phyloP scores from a whole-genome alignment of 1,284 basidiomycete genomes.

The Coriolopsis trogii region DNA sequence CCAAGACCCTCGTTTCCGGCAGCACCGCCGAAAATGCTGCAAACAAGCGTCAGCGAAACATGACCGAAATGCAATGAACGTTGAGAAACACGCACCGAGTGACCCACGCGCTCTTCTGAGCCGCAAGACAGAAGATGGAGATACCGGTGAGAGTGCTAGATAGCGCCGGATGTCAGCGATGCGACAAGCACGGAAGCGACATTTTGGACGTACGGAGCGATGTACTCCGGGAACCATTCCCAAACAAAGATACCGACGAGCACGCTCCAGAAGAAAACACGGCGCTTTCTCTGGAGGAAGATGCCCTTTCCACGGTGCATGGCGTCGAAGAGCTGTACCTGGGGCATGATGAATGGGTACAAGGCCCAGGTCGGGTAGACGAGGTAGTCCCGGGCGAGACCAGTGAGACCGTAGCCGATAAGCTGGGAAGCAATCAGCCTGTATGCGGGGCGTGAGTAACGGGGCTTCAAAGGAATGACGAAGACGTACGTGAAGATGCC shows the following conservation, averaged over 20 bases:
- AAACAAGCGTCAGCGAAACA: not conserved
- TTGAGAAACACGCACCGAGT: slow-evolving; percentile 40
- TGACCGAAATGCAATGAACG: not conserved
- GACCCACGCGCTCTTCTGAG: slow-evolving; percentile 54
- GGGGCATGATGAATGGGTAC: slow-evolving; percentile 39
- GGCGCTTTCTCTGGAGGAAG: slow-evolving; percentile 51
- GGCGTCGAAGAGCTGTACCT: slow-evolving; percentile 56
- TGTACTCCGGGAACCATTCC: slow-evolving; percentile 43
- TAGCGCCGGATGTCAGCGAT: too few relatives aligned
- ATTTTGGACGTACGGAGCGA: too few relatives aligned
- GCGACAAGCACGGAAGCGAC: too few relatives aligned
- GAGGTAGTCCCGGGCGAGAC: slow-evolving; percentile 80
- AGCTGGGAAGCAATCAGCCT: slow-evolving; percentile 47
- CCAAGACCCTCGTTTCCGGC: slow-evolving; percentile 49
- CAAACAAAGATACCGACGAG: slow-evolving; percentile 50
- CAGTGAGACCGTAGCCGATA: slow-evolving; percentile 80
- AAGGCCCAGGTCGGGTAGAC: slow-evolving; percentile 71
- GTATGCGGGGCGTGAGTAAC: not conserved
- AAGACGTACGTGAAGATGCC: slow-evolving; percentile 39
- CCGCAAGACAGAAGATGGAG: slow-evolving; percentile 61
- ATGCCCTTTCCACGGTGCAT: slow-evolving; percentile 52
- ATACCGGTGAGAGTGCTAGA: slow-evolving; percentile 56
- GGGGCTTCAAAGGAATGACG: slow-evolving; percentile 31
- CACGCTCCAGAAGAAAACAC: slow-evolving; percentile 59
- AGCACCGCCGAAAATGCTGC: slow-evolving; percentile 52